Evolutionary conservation across 2,329 filamentous ascomycete species (phyloP), one percentile per base, ranked within the genome.

Genomic region (Lachnellula hyalina): DNA sequence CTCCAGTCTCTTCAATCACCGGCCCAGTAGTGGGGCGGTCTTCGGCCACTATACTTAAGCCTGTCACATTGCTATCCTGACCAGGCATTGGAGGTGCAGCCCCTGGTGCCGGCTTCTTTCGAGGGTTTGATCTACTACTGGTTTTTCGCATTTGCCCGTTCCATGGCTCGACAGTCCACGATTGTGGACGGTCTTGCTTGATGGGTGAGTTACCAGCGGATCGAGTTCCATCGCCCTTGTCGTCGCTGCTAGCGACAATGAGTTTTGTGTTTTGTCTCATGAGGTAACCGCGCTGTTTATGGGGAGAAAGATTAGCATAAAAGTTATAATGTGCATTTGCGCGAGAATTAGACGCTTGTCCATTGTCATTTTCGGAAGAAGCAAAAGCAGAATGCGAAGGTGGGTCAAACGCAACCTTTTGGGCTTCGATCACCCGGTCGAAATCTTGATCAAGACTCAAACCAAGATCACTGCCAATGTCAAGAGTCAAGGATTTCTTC

Each of bases 211-310:
- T 86, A 15, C 81, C 83, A 14, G 81, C 82, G 28, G 86, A 85
- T 53, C 83, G 82, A 21, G 78, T 77, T 46, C 71, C 67, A 70
- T 86, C 76, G 34, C 77, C 73, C 61, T 87, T 86, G 71, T 90
- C 86, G 55, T 78, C 79, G 46, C 81, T 79, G 69, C 86, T 96
- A n/a, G 94, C 94, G 49, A 96, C 85, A 49, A 99, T 90, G 52
- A 99, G 82, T 72, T 97, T 97, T 3, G 93, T 97, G 73, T 97
- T 99, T 67, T 99, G 93, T 67, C 94, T 86, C 93, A 97, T 99
- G 46, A 97, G 80, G 69, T 99, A 99, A 54, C 94, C 94, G 77
- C 95, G 92, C 92, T 96, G 88, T 84, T 79, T 79, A 63, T 73
- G 77, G 65, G 74, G 67, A 68, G 72, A 79, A 67, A 76, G 68